Evolutionary conservation across 208 protist genomes (phyloP).

Genomic region (Strigomonas culicis): DNA sequence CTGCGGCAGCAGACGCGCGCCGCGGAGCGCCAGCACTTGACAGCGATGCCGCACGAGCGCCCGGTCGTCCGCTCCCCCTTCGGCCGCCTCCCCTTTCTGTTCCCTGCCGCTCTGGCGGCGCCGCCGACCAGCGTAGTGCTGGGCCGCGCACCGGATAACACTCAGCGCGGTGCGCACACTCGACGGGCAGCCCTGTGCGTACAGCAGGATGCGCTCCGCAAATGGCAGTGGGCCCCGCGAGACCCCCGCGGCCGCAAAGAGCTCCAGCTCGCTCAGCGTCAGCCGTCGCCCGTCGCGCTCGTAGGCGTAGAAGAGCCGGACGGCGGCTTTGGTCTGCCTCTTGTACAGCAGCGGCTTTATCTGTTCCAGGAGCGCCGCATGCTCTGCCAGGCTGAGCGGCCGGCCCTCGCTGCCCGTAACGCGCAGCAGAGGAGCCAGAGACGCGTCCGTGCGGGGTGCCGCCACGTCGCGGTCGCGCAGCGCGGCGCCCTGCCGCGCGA

Average conservation of each 20-base stretch:
- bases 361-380: neutral
- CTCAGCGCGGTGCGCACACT: neutral
- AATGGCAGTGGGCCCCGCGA: slow-evolving; percentile 3
- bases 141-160: neutral
- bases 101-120: neutral
- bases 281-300: slow-evolving; percentile 1
- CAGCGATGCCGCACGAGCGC: neutral
- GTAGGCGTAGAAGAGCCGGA: slow-evolving; percentile 5
- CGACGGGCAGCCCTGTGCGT: neutral
- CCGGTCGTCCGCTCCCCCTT: neutral
- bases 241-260: neutral
- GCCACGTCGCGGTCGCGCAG: neutral
- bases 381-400: neutral
- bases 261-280: slow-evolving; percentile 5
- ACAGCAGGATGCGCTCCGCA: slow-evolving; percentile 1
- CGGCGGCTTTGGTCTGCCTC: neutral
- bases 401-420: neutral
- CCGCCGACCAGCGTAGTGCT: neutral
- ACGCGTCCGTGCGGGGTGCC: neutral
- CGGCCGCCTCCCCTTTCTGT: too few species aligned
- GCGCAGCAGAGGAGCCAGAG: neutral
- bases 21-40: neutral
- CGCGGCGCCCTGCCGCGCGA: neutral
- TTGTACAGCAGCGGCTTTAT: neutral
- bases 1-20: neutral